Base-by-base conservation (phyloP, 106 monocot genomes). In the Apostasia shenzhenica region DNA sequence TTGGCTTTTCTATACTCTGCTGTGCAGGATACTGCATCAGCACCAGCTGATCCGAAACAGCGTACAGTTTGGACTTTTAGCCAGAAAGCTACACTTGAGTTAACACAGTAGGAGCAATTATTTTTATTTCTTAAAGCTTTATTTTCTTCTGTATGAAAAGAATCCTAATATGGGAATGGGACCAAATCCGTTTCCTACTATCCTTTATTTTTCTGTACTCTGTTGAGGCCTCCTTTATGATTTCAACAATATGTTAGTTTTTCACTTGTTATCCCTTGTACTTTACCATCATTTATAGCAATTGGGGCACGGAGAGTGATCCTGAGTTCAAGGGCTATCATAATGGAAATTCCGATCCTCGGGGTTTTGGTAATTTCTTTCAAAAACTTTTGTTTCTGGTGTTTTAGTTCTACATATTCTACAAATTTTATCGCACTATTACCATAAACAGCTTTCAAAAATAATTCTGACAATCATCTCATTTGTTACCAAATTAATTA, bases 231-330 rank as follows among this genome's bases (percentile, higher is more conserved):
- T 48, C 48, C 3, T 41, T 10, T 47, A 14, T 64, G 1, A 47
- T 14, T 44, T 45, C 62, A 6, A 6, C 41, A 61, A 61, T 52
- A 52, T 68, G 38, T 55, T 10, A 26, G 12, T 7, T 52, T 26
- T 55, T 42, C 5, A 54, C 43, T 54, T 8, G 53, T 68, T 7
- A 8, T 5, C 13, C 14, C 40, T 69, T 41, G 10, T 56, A 13
- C 1, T 66, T 45, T 75, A 49, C 47, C 10, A 40, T 73, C 6
- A 26, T 42, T 55, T 11, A 65, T 68, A 97, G 97, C 69, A 97
- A 97, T 69, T 97, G 97, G 97, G 97, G 97, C 37, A 89, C 97
- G 43, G 97, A 97, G 81, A 92, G 55, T 83, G 97, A 97, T 87
- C 82, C 89, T 79, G 92, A 92, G 39, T 97, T 97, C 65, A 89